phyloP scores from a whole-genome alignment of 139 green algal genomes.

The Medakamo hakoo region DNA sequence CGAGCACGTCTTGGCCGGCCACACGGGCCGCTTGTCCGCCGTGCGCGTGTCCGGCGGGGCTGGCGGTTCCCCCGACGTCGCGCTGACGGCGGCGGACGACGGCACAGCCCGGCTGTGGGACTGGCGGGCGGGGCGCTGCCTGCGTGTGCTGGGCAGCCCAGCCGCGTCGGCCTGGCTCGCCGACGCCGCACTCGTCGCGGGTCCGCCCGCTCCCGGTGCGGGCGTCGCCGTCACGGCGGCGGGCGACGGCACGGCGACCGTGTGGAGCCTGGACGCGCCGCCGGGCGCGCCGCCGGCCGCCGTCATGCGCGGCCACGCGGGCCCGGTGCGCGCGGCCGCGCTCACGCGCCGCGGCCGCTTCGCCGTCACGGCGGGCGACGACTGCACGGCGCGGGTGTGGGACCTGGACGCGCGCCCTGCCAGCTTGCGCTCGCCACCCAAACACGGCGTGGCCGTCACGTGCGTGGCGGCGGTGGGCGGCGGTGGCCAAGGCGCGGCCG shows the following conservation, averaged over 20 bases:
- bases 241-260: conserved; percentile 36
- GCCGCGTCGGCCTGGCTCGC: too few relatives aligned
- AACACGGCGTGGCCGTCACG: not conserved
- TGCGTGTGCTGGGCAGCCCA: conserved; percentile 29
- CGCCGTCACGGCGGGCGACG: conserved; percentile 39
- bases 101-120: conserved; percentile 37
- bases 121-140: conserved; percentile 19
- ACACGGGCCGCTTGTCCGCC: conserved; percentile 40
- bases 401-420: conserved; percentile 13
- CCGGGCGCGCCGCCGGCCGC: too few relatives aligned
- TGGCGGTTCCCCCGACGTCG: too few relatives aligned
- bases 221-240: conserved; percentile 26
- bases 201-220: conserved; percentile 25
- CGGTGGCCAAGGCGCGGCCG: too few relatives aligned
- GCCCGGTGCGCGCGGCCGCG: conserved; percentile 37
- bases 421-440: too few relatives aligned
- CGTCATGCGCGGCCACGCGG: conserved; percentile 29
- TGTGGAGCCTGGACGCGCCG: conserved; percentile 30
- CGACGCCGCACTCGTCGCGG: conserved; percentile 33
- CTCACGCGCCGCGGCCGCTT: conserved; percentile 18
- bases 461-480: not conserved
- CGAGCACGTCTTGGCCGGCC: conserved; percentile 24
- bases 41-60: conserved; percentile 29
- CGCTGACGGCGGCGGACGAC: conserved; percentile 42
- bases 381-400: conserved; percentile 40